A percentile compares a stretch with the other conserved stretches of the same genome.
These are phyloP conservation scores for Hypomontagnella monticulosa DNA, from an alignment of 495 filamentous ascomycete genomes.

Conservation along the genomic window DNA sequence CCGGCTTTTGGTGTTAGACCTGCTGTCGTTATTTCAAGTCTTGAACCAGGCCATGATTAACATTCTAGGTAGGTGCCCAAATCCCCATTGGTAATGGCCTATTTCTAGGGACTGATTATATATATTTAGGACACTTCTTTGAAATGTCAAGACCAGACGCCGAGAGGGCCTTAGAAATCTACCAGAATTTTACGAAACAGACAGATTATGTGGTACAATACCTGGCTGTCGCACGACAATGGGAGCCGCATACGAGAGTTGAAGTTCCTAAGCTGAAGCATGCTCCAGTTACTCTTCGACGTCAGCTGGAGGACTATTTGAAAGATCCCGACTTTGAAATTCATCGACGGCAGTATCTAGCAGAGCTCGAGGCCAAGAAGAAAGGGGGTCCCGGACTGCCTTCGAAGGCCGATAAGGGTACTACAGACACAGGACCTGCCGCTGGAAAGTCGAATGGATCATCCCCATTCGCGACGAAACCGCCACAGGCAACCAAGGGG, in stretches of 20 bases:
- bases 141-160: slow-evolving; percentile 97
- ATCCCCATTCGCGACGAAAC: slow-evolving; percentile 26
- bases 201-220: slow-evolving; percentile 94
- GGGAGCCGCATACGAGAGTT: slow-evolving; percentile 88
- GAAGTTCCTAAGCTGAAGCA: slow-evolving; percentile 98
- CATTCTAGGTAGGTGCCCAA: slow-evolving; percentile 75
- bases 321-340: slow-evolving; percentile 97
- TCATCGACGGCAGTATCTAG: slow-evolving; percentile 89
- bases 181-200: slow-evolving; percentile 90
- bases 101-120: slow-evolving; percentile 17
- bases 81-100: slow-evolving; percentile 1
- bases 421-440: slow-evolving; percentile 50
- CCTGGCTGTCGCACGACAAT: slow-evolving; percentile 84
- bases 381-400: slow-evolving; percentile 54
- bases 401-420: slow-evolving; percentile 50
- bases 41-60: slow-evolving; percentile 99
- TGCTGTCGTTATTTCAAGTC: slow-evolving; percentile 90
- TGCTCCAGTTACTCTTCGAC: slow-evolving; percentile 88
- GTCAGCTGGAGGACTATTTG: slow-evolving; percentile 92
- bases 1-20: slow-evolving; percentile 86
- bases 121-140: slow-evolving; percentile 84
- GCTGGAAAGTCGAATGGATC: slow-evolving; percentile 46
- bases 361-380: slow-evolving; percentile 84
- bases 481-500: slow-evolving; percentile 59
- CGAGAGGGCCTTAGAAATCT: slow-evolving; percentile 89